Percentiles rank a stretch among this genome's conserved stretches.
Evolutionary conservation across 2,329 filamentous ascomycete genomes (phyloP).

Genomic region (Leptographium lundbergii): DNA sequence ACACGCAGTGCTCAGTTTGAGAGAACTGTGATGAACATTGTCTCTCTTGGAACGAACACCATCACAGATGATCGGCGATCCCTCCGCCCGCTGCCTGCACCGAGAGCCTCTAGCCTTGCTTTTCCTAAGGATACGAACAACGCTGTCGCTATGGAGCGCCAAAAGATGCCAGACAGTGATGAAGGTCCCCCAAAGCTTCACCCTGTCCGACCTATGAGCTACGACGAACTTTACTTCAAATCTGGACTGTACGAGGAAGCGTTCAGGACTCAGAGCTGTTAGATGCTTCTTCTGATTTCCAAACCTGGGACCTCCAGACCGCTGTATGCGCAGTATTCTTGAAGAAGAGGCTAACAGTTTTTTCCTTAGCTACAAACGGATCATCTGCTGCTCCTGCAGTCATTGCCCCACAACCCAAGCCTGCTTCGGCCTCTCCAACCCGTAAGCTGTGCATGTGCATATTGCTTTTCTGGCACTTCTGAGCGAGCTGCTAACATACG

Average conservation of each 20-base stretch:
- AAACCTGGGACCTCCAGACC: not conserved
- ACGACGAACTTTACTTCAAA: constrained; percentile 32
- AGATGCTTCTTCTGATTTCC: constrained; percentile 11
- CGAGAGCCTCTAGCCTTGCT: constrained; percentile 23
- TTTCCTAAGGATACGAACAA: constrained; percentile 16
- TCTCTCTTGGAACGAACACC: constrained; percentile 1
- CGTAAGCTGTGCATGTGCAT: not conserved
- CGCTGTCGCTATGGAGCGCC: not conserved
- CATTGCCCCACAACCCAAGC: constrained; percentile 20
- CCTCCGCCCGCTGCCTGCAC: constrained; percentile 16
- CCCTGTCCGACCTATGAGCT: constrained; percentile 29
- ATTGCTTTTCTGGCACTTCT: not conserved
- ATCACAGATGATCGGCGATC: constrained; percentile 11
- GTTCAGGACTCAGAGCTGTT: not conserved
- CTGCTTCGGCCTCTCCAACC: constrained; percentile 24
- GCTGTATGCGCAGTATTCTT: not conserved
- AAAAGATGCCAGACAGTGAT: constrained; percentile 33
- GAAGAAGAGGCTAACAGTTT: constrained; percentile 12
- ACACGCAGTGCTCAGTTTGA: constrained; percentile 38
- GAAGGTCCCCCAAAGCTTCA: constrained; percentile 32
- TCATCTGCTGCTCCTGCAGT: constrained; percentile 22
- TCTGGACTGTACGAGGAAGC: not conserved
- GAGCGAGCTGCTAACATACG: not conserved
- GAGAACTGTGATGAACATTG: constrained; percentile 13
- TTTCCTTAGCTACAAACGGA: constrained; percentile 28